Conservation (phyloP, 257 asterid genomes). For the Leonotis leonurus region DNA sequence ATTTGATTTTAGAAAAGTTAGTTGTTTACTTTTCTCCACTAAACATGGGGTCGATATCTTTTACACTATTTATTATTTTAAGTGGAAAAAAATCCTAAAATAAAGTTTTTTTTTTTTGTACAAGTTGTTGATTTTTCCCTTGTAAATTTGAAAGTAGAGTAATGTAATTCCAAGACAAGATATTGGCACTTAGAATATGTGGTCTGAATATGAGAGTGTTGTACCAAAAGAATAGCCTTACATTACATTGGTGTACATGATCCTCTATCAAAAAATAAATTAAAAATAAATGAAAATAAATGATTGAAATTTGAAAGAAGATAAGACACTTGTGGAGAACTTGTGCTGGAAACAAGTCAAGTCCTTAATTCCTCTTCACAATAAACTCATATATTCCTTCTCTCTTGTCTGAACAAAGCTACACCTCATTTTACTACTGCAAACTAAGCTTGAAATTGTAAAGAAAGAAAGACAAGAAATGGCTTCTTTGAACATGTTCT, state of each 20-base stretch:
- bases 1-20: no score
- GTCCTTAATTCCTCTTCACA: constrained; percentile 36
- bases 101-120: no score
- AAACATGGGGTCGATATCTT: no score
- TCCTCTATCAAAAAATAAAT: background rate
- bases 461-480: constrained; percentile 7
- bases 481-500: constrained; percentile 70
- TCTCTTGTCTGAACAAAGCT: background rate
- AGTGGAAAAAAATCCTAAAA: no score
- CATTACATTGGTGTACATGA: constrained; percentile 20
- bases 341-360: constrained; percentile 47
- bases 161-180: no score
- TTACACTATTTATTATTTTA: no score
- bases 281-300: background rate
- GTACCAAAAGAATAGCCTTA: no score
- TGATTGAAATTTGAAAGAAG: constrained; percentile 33
- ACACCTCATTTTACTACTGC: no score
- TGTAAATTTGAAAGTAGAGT: no score
- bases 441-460: no score
- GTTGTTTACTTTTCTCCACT: no score
- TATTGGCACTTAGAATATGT: constrained; percentile 8
- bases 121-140: no score
- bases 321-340: constrained; percentile 80
- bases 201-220: constrained; percentile 5
- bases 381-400: background rate